Conservation (phyloP, 2,329 filamentous ascomycete species). For the Diatrype stigma region DNA sequence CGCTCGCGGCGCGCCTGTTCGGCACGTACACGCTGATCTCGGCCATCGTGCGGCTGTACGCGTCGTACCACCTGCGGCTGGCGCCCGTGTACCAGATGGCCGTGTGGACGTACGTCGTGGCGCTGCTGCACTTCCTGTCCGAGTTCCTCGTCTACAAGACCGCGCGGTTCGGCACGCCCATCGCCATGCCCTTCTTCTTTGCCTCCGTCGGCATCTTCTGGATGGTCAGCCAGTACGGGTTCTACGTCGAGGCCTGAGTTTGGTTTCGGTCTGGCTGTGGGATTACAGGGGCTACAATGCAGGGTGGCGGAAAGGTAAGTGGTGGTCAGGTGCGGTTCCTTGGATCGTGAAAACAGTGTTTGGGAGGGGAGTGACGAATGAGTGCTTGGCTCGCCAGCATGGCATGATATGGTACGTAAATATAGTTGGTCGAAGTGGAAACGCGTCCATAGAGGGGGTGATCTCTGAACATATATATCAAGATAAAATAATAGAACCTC, state of each 20-base stretch:
- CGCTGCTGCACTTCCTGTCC: constrained; percentile 70
- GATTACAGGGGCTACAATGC: too few relatives aligned
- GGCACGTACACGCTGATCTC: constrained; percentile 84
- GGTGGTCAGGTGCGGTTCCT: background rate
- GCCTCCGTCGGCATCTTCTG: constrained; percentile 50
- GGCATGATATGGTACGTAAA: too few relatives aligned
- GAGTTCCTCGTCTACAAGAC: constrained; percentile 81
- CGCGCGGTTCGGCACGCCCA: constrained; percentile 57
- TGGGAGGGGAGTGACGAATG: background rate
- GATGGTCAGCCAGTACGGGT: constrained; percentile 64
- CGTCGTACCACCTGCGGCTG: constrained; percentile 75
- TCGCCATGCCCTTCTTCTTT: constrained; percentile 52
- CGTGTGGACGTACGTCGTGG: constrained; percentile 76
- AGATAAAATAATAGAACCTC: too few relatives aligned
- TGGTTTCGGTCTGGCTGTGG: background rate
- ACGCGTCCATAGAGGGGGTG: too few relatives aligned
- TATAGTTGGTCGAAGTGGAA: too few relatives aligned
- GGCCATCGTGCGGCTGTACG: constrained; percentile 73
- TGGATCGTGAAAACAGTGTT: background rate
- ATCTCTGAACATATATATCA: too few relatives aligned
- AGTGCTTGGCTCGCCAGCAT: too few relatives aligned
- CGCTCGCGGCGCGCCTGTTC: constrained; percentile 74
- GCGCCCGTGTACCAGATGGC: constrained; percentile 73
- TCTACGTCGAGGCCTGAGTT: constrained; percentile 53
- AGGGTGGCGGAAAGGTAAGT: too few relatives aligned